phyloP scores from a whole-genome alignment of 1,139 yeast species.

The Hansenula lynferdii region DNA sequence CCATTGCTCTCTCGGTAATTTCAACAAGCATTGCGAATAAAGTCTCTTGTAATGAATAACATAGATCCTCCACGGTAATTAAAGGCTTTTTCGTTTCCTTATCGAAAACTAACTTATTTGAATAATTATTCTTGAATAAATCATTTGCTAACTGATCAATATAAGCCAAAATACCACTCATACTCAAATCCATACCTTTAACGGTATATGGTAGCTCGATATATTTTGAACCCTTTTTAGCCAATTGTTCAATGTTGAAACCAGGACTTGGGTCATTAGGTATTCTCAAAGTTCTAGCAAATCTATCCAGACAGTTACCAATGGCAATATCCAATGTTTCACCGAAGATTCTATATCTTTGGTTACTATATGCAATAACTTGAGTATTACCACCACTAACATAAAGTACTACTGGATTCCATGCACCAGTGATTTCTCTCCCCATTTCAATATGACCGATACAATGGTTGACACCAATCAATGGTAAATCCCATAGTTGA shows the following conservation, averaged over 20 bases:
- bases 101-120: constrained; percentile 44
- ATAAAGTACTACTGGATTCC: constrained; percentile 90
- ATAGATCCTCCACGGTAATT: constrained; percentile 80
- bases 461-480: constrained; percentile 96
- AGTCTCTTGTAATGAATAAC: constrained; percentile 90
- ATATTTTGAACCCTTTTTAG: constrained; percentile 57
- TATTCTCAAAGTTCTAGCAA: constrained; percentile 85
- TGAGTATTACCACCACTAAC: constrained; percentile 99
- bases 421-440: constrained; percentile 92
- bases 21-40: constrained; percentile 95
- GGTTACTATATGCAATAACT: constrained; percentile 93
- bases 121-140: constrained; percentile 49
- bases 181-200: constrained; percentile 96
- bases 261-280: constrained; percentile 98
- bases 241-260: constrained; percentile 92
- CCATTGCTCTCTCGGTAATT: constrained; percentile 98
- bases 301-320: constrained; percentile 93
- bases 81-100: constrained; percentile 40
- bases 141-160: constrained; percentile 79
- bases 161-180: constrained; percentile 90
- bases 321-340: constrained; percentile 96
- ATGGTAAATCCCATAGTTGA: constrained; percentile 75
- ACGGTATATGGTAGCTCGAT: constrained; percentile 90
- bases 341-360: constrained; percentile 91
- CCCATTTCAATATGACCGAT: constrained; percentile 99